These are phyloP conservation scores for Lepiota venenata DNA, from an alignment of 768 basidiomycete genomes.

Conservation along the genomic window DNA sequence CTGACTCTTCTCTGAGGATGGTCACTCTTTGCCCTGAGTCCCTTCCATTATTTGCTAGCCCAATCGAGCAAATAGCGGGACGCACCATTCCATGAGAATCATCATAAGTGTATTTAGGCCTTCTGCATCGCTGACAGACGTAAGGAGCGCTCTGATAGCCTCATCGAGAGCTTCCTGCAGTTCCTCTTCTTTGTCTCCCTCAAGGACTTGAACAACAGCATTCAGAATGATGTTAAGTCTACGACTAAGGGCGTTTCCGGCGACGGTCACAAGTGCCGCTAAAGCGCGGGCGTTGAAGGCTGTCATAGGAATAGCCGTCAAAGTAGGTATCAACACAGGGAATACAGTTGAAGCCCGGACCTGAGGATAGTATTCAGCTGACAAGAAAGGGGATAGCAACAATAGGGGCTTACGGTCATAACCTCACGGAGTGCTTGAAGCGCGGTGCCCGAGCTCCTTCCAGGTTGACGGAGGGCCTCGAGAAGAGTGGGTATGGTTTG, in stretches of 20 bases:
- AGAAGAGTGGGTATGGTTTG: conserved; percentile 94
- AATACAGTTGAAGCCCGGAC: conserved; percentile 94
- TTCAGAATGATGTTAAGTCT: conserved; percentile 76
- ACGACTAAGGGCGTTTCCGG: conserved; percentile 85
- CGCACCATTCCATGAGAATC: conserved; percentile 83
- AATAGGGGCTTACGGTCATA: conserved; percentile 66
- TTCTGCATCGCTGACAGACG: conserved; percentile 80
- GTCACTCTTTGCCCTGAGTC: conserved; percentile 74
- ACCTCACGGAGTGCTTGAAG: conserved; percentile 91
- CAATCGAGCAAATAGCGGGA: conserved; percentile 2
- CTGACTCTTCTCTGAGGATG: conserved; percentile 68
- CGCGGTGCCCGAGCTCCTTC: conserved; percentile 92
- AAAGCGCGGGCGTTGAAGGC: conserved; percentile 94
- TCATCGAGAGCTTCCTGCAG: conserved; percentile 67
- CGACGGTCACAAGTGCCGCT: conserved; percentile 88
- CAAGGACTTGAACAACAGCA: conserved; percentile 75
- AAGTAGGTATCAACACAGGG: conserved; percentile 93
- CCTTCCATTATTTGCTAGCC: not conserved
- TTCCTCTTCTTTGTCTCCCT: conserved; percentile 69
- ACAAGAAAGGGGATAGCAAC: not conserved
- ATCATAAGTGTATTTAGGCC: conserved; percentile 90
- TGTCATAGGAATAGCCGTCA: conserved; percentile 88
- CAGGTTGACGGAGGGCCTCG: conserved; percentile 90
- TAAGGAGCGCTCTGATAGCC: conserved; percentile 70
- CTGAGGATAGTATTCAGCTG: conserved; percentile 30